These are phyloP conservation scores for Botryotinia globosa DNA, from an alignment of 2,329 filamentous ascomycete genomes.

Conservation along the genomic window DNA sequence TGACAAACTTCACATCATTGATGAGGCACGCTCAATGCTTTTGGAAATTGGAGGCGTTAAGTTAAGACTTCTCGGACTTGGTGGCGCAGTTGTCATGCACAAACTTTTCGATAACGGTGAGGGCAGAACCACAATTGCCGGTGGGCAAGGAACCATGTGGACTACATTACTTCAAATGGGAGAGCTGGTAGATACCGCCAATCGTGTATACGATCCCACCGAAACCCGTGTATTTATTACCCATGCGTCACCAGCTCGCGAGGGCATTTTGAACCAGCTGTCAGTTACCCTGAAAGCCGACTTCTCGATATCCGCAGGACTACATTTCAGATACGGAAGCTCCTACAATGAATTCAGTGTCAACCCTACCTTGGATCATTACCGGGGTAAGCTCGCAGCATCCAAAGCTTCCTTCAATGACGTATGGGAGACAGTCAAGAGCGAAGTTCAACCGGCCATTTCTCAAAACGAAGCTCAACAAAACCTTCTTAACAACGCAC, in stretches of 20 bases:
- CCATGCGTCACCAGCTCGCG: constrained; percentile 91
- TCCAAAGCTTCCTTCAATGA: constrained; percentile 99
- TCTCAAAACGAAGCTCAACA: constrained; percentile 91
- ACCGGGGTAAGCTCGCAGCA: constrained; percentile 94
- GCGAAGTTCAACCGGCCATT: constrained; percentile 92
- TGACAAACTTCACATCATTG: constrained; percentile 94
- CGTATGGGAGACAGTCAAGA: constrained; percentile 98
- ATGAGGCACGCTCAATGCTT: constrained; percentile 93
- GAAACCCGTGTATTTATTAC: constrained; percentile 97
- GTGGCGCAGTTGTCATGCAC: constrained; percentile 98
- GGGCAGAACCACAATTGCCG: constrained; percentile 94
- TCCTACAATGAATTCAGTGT: constrained; percentile 99
- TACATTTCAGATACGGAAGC: constrained; percentile 97
- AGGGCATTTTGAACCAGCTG: constrained; percentile 95
- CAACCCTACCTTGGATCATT: constrained; percentile 96
- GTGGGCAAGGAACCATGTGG: constrained; percentile 99
- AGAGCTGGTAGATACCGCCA: constrained; percentile 94
- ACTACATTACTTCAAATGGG: constrained; percentile 97
- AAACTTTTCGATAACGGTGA: constrained; percentile 99
- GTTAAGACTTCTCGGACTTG: constrained; percentile 86
- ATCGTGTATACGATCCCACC: constrained; percentile 96
- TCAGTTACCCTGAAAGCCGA: constrained; percentile 97
- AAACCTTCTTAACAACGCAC: constrained; percentile 83
- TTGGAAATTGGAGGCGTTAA: constrained; percentile 95
- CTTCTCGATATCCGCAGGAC: constrained; percentile 94